phyloP scores from a whole-genome alignment of 1,284 basidiomycete genomes.

The Tilletia indica region DNA sequence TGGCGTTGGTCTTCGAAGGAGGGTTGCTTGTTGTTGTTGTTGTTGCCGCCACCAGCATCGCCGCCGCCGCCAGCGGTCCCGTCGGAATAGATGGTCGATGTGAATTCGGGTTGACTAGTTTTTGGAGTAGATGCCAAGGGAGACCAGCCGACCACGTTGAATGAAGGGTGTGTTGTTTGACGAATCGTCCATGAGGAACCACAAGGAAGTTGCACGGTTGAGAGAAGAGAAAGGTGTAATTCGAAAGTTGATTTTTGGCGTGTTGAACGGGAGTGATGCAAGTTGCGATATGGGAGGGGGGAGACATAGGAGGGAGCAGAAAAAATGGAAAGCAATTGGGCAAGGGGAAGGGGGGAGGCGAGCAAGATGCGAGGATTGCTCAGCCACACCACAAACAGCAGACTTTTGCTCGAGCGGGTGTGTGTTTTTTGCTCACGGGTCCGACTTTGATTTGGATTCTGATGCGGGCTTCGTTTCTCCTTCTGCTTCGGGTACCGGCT shows the following conservation, averaged over 20 bases:
- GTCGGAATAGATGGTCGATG: too few relatives aligned
- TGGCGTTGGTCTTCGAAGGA: background rate
- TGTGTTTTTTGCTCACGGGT: background rate
- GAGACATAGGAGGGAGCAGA: background rate
- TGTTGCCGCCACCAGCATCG: background rate
- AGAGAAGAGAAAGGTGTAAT: too few relatives aligned
- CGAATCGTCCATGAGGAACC: too few relatives aligned
- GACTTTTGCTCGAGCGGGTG: background rate
- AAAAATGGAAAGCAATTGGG: background rate
- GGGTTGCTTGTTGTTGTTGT: background rate
- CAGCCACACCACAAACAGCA: background rate
- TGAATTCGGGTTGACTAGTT: too few relatives aligned
- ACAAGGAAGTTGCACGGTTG: too few relatives aligned
- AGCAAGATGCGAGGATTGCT: background rate
- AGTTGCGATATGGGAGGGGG: too few relatives aligned
- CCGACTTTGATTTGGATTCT: background rate
- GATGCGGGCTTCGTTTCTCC: background rate
- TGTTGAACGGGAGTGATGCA: too few relatives aligned
- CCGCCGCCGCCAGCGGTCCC: too few relatives aligned
- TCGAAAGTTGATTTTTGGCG: too few relatives aligned
- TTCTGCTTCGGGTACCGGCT: background rate
- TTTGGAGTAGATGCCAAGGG: too few relatives aligned
- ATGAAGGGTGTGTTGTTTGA: too few relatives aligned
- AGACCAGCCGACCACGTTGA: too few relatives aligned
- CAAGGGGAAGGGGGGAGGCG: background rate